Base-by-base conservation (phyloP, 495 filamentous ascomycete species). In the Hypomontagnella submonticulosa region DNA sequence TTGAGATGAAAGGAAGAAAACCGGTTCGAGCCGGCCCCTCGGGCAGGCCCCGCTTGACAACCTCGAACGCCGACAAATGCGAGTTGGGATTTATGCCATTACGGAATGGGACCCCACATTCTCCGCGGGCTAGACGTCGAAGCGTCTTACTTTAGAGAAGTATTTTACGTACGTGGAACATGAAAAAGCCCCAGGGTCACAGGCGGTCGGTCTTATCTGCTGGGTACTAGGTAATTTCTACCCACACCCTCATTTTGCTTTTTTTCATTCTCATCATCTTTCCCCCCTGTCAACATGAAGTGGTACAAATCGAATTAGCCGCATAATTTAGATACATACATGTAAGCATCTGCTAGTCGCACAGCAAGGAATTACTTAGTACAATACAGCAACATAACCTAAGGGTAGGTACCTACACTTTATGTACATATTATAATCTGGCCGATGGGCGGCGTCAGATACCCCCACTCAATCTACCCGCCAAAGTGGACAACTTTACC, bases 21-120 rank as follows among this genome's bases (percentile, higher is more conserved):
- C 59, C 59, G 65, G 65, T 63, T 68, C 65, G 65, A 58, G 49
- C 65, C 59, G 65, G 53, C 9, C 55, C 58, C 46, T 60, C 37
- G 54, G 59, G 55, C 19, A 32, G 15, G 33, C 41, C 49, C 59
- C 59, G 52, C 64, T 58, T 61, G 38, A 52, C 20, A 55, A 42
- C n/a, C 5, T 12, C 23, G 52, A 12, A 34, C 23, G 46, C 50
- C 34, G 27, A 61, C 47, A 12, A 42, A 38, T 38, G 36, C n/a
- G 10, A 11, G n/a, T 38, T 12, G 15, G n/a, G 36, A 38, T 10
- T 41, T 37, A 32, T 30, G 37, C 16, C 16, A 23, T 54, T 47
- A 38, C 18, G 10, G 19, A 53, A 40, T 38, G n/a, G n/a, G 11
- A 54, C 59, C 23, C 59, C 51, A 54, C 43, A 55, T 66, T 66